Evolutionary conservation across 371 early-diverging fungal species (phyloP).

Genomic region (Syncephalastrum sp.): DNA sequence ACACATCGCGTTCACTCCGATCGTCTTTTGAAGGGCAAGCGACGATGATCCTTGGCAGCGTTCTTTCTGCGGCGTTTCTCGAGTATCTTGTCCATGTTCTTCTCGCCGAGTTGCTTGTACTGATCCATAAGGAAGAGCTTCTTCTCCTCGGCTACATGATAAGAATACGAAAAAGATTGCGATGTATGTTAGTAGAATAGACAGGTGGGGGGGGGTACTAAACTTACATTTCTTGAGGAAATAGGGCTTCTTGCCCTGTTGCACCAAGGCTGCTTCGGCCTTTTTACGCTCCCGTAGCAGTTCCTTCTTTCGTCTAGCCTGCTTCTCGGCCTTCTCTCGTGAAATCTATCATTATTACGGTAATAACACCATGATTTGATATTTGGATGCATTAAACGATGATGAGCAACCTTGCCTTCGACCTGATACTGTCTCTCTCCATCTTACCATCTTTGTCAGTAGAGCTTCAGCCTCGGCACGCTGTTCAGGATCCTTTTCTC

Average conservation of each 20-base stretch:
- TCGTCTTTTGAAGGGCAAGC: constrained; percentile 48
- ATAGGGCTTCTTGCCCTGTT: constrained; percentile 87
- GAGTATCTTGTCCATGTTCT: constrained; percentile 75
- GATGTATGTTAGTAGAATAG: neutral
- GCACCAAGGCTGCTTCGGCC: constrained; percentile 73
- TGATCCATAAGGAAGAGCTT: constrained; percentile 77
- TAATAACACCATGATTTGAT: neutral
- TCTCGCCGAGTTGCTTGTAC: constrained; percentile 65
- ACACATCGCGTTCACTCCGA: constrained; percentile 13
- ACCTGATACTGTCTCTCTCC: neutral
- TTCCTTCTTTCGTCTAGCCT: constrained; percentile 63
- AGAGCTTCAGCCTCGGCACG: constrained; percentile 46
- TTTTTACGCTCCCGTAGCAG: constrained; percentile 76
- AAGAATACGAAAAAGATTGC: constrained; percentile 4
- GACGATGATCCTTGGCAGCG: constrained; percentile 71
- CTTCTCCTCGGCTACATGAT: constrained; percentile 68
- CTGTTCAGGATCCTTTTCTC: constrained; percentile 58
- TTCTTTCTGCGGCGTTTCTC: constrained; percentile 91
- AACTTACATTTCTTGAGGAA: constrained; percentile 82
- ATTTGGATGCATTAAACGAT: neutral
- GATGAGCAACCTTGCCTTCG: neutral
- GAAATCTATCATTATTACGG: constrained; percentile 22
- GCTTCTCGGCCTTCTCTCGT: constrained; percentile 33
- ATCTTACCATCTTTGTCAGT: constrained; percentile 57
- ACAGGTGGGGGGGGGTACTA: neutral